phyloP scores from a whole-genome alignment of 257 asterid genomes.

The Fraxinus anomala region DNA sequence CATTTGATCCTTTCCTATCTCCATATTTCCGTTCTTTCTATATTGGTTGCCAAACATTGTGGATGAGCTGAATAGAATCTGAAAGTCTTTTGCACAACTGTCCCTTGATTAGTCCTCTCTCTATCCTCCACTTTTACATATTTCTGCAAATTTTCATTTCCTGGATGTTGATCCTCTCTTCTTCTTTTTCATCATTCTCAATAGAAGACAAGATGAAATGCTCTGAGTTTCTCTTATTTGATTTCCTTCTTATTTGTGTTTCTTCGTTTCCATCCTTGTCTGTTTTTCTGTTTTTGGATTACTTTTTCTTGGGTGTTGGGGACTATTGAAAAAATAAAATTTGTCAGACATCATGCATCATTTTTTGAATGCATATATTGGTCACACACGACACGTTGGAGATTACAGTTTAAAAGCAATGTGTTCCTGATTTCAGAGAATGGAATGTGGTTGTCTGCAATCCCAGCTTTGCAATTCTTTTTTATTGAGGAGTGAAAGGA shows the following conservation, averaged over 20 bases:
- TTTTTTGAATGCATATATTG: neutral
- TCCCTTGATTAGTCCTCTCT: neutral
- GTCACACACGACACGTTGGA: neutral
- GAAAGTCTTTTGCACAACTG: neutral
- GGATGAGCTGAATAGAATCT: neutral
- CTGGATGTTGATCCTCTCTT: neutral
- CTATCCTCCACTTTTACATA: neutral
- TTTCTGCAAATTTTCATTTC: neutral
- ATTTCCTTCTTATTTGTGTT: neutral
- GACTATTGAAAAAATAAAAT: slow-evolving; percentile 4
- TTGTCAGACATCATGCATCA: neutral
- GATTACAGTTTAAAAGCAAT: slow-evolving; percentile 8
- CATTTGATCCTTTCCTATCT: neutral
- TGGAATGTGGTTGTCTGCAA: slow-evolving; percentile 52
- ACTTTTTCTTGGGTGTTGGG: slow-evolving; percentile 9
- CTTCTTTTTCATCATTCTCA: neutral
- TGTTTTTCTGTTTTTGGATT: neutral
- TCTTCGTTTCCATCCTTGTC: neutral
- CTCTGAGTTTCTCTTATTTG: neutral
- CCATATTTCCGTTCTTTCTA: neutral
- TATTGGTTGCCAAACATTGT: neutral
- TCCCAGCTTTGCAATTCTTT: slow-evolving; percentile 39
- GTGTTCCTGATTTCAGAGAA: slow-evolving; percentile 41
- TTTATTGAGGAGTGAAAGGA: slow-evolving; percentile 35
- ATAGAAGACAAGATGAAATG: neutral